Evolutionary conservation across 2,329 filamentous ascomycete species (phyloP), one percentile per base, ranked within the genome.

Genomic region (Leptographium flavum): DNA sequence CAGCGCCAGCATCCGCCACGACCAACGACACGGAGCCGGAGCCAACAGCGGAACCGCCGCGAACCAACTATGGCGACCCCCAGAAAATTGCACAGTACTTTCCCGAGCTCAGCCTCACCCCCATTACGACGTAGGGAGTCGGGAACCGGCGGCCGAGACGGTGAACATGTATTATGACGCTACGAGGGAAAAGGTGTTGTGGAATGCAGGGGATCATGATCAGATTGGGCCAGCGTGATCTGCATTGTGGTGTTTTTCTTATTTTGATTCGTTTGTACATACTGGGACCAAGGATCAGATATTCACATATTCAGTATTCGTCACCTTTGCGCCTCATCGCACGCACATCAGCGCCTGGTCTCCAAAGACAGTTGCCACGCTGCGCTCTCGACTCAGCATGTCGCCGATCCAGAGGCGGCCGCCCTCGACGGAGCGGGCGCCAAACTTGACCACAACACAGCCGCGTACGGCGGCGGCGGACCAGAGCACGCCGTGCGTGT

Each of bases 381-480:
- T 88, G 1, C 83, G 84, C 59, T 94, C 86, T 50, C 76, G 71
- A 39, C 69, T 63, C 39, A 94, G 65, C 74, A 95, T 83, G 7
- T 70, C 70, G 10, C 79, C 77, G 47, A 96, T 70, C 87, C 88
- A 96, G 39, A 74, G 66, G 52, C 84, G 76, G 4, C 81, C 87
- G 23, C 81, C 82, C 60, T 96, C 87, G 22, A 94, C 81, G 38
- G 81, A 81, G 45, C 70, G 72, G 2, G 88, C 85, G 2, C 85
- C 87, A 59, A 96, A 93, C 60, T 96, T 96, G 53, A 96, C 82
- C 23, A 95, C 72, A 4, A 92, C 81, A 56, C 90, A 94, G 4
- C 86, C 82, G 44, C 87, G 73, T 30, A 93, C 78, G 23, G 73
- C 74, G 14, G 87, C 84, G 13, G 83, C 85, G 23, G 87, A 88